Conservation (phyloP, 139 green algal genomes). For the Raphidocelis subcapitata region DNA sequence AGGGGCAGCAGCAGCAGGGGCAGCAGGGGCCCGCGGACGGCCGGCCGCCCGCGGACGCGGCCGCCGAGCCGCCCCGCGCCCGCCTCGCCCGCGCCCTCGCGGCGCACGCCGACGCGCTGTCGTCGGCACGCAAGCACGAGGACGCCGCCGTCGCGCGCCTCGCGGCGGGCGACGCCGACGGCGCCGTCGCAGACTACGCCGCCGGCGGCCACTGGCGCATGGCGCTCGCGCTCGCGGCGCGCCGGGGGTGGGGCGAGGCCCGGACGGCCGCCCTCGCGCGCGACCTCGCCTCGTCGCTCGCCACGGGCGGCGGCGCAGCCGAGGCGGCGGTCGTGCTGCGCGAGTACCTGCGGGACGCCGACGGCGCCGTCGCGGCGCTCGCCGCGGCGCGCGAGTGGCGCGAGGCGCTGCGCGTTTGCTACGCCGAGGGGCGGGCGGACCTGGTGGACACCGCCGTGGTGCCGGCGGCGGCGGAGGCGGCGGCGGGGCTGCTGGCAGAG, state of each 20-base stretch:
- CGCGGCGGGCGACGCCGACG: constrained; percentile 47
- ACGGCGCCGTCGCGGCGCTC: constrained; percentile 63
- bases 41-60: not conserved
- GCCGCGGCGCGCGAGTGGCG: constrained; percentile 56
- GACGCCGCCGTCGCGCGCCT: constrained; percentile 74
- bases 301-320: constrained; percentile 30
- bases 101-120: constrained; percentile 52
- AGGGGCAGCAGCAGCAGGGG: constrained; percentile 21
- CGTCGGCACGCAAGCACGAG: constrained; percentile 50
- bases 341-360: constrained; percentile 64
- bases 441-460: constrained; percentile 55
- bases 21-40: not conserved
- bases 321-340: constrained; percentile 69
- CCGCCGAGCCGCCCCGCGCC: not conserved
- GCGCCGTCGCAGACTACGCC: constrained; percentile 72
- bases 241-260: constrained; percentile 34
- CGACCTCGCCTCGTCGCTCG: constrained; percentile 70
- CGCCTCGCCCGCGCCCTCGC: constrained; percentile 32
- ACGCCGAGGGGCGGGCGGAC: constrained; percentile 28
- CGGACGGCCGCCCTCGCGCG: constrained; percentile 52
- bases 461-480: constrained; percentile 46
- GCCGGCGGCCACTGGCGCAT: constrained; percentile 69
- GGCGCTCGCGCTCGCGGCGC: constrained; percentile 69
- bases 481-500: constrained; percentile 23
- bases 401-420: constrained; percentile 46